Evolutionary conservation across 257 asterid species (phyloP), one percentile per base, ranked within the genome.

Genomic region (Plantago major): DNA sequence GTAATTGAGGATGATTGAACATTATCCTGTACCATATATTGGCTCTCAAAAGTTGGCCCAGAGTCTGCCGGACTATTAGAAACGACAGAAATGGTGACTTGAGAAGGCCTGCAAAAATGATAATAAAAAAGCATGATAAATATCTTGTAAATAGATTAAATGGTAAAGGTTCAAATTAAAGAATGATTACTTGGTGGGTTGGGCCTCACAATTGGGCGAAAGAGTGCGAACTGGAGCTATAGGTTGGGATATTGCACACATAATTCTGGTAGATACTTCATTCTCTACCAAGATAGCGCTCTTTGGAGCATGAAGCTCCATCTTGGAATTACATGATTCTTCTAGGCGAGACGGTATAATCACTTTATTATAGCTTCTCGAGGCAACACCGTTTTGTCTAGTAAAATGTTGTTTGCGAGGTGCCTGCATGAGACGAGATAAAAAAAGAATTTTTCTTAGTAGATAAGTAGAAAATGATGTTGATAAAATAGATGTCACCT

Each of bases 201-300:
- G 88, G 45, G 72, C 22, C 68, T 80, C 96, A 50, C 73, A 60
- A 81, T 74, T 86, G 58, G 69, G 66, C 28, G 86, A 76, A 77
- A 87, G 86, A 60, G 79, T 80, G 70, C 93, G 95, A 72, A 80
- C 79, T 15, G 90, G 95, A 48, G 78, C 79, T 63, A 78, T 67
- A n/a, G 86, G 79, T 71, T 80, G 93, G 9, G 86, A 74, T 64
- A 76, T 65, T 62, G 73, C 63, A 57, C 70, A 16, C 10, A 67
- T 30, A 64, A 44, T 70, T 57, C 74, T 85, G 45, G 79, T 50
- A 58, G 89, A 62, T 65, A 67, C 78, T 61, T 81, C 85, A 71
- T 70, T 85, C 67, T 78, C 81, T 5, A 88, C 66, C 49, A 81
- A 64, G 66, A 74, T 58, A 76, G 73, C 62, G 62, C 72, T 80